Evolutionary conservation across 306 rosid genomes (phyloP).

Genomic region (Gastrolobium villosum): DNA sequence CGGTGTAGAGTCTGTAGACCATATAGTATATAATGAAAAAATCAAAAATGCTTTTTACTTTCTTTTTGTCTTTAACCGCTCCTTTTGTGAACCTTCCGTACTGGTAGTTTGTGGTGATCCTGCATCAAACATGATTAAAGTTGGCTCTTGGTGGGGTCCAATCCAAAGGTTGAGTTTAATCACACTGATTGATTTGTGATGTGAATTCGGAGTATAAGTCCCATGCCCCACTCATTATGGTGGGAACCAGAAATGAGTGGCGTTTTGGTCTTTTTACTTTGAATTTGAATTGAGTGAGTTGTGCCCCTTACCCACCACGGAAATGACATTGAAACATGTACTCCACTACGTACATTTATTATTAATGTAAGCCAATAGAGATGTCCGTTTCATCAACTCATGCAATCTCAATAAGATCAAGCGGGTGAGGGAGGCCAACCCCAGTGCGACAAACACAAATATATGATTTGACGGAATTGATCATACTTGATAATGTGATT

Average conservation of each 20-base stretch:
- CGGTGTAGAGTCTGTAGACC: not conserved
- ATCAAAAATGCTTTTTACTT: not conserved
- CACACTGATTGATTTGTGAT: constrained; percentile 41
- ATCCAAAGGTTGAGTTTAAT: constrained; percentile 29
- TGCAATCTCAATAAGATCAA: constrained; percentile 41
- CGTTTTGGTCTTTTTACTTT: not conserved
- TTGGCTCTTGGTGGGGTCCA: constrained; percentile 43
- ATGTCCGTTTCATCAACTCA: constrained; percentile 41
- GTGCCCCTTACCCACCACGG: constrained; percentile 3
- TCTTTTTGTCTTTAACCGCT: not conserved
- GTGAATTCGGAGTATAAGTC: constrained; percentile 32
- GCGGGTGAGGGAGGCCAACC: not conserved
- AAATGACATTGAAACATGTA: constrained; percentile 17
- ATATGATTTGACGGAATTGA: constrained; percentile 31
- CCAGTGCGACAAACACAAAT: not conserved
- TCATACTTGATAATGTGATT: not conserved
- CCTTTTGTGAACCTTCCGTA: constrained; percentile 42
- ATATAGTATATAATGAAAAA: not conserved
- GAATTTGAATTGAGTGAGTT: not conserved
- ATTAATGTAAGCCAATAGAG: not conserved
- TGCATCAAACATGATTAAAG: constrained; percentile 38
- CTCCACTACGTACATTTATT: constrained; percentile 35
- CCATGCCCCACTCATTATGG: constrained; percentile 42
- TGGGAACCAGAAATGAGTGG: not conserved
- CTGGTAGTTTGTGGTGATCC: constrained; percentile 52